These are phyloP conservation scores for Durotheca rogersii DNA, from an alignment of 495 filamentous ascomycete species.

Conservation along the genomic window DNA sequence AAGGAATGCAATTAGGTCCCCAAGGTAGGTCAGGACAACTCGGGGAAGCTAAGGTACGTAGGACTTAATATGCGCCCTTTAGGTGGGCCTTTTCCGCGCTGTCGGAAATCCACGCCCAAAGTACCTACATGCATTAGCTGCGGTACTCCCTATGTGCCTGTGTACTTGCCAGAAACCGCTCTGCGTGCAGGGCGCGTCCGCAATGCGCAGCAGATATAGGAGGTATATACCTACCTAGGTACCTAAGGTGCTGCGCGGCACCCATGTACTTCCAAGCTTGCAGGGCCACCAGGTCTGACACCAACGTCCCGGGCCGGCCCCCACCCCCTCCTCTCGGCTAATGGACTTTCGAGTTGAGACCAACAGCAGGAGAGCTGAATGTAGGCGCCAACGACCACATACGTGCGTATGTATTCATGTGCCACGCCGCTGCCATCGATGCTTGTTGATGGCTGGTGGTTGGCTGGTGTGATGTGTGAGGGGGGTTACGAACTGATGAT, in stretches of 20 bases:
- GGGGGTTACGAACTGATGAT: conserved; percentile 12
- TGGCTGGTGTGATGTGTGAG: conserved; percentile 2
- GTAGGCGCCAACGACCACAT: conserved; percentile 19
- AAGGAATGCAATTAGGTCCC: conserved; percentile 15
- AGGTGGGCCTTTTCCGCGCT: too few species aligned
- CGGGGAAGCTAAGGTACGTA: conserved; percentile 8
- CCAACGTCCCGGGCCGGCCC: conserved; percentile 17
- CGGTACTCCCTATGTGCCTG: too few species aligned
- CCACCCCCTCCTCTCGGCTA: conserved; percentile 17
- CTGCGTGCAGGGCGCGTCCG: too few species aligned
- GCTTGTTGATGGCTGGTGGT: too few species aligned
- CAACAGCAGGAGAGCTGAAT: conserved; percentile 24
- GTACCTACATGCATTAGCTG: too few species aligned
- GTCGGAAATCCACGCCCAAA: too few species aligned
- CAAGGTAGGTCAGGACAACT: too few species aligned
- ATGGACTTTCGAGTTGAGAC: conserved; percentile 14
- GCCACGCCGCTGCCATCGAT: too few species aligned
- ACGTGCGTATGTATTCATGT: conserved; percentile 6
- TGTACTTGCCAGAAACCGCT: too few species aligned
- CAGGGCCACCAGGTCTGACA: conserved; percentile 7
- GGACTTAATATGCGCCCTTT: too few species aligned
- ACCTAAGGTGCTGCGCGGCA: too few species aligned
- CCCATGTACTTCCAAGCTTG: conserved; percentile 11
- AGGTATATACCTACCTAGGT: too few species aligned
- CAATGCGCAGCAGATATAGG: conserved; percentile 15